Percentiles rank a stretch among this genome's conserved stretches.
These are phyloP conservation scores for Cutaneotrichosporon daszewskae DNA, from an alignment of 1,284 basidiomycete species.

Conservation along the genomic window DNA sequence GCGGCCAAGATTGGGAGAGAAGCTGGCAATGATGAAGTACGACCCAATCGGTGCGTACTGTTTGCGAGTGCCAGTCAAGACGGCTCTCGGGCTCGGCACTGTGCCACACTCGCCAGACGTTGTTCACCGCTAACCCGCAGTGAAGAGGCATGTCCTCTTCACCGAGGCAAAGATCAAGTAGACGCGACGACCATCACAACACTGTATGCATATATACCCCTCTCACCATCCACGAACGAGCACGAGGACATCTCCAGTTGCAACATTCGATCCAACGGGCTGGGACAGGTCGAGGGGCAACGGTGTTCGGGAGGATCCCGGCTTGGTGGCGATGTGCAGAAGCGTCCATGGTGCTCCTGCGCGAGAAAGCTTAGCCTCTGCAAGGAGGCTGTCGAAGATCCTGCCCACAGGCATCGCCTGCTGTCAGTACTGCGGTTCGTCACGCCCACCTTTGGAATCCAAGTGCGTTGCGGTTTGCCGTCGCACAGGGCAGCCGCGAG, in stretches of 20 bases:
- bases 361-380: slow-evolving; percentile 12
- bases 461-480: slow-evolving; percentile 12
- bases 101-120: neutral
- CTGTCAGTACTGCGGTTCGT: neutral
- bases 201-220: slow-evolving; percentile 20
- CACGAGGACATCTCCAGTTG: slow-evolving; percentile 22
- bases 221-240: slow-evolving; percentile 18
- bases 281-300: slow-evolving; percentile 14
- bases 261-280: slow-evolving; percentile 15
- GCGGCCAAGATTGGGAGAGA: slow-evolving; percentile 63
- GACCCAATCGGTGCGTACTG: slow-evolving; percentile 66
- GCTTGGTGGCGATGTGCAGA: slow-evolving; percentile 12
- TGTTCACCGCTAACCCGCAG: slow-evolving; percentile 44
- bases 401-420: slow-evolving; percentile 29
- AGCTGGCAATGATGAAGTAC: slow-evolving; percentile 78
- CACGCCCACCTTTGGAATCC: slow-evolving; percentile 25
- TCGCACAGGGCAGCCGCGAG: slow-evolving; percentile 2
- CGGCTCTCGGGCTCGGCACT: too few species aligned
- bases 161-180: slow-evolving; percentile 60
- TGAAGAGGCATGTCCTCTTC: slow-evolving; percentile 66
- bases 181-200: neutral
- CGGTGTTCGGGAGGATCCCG: slow-evolving; percentile 7
- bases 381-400: slow-evolving; percentile 22
- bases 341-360: slow-evolving; percentile 9
- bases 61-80: neutral